Evolutionary conservation across 495 filamentous ascomycete genomes (phyloP).

Genomic region (Corynascus novoguineensis): DNA sequence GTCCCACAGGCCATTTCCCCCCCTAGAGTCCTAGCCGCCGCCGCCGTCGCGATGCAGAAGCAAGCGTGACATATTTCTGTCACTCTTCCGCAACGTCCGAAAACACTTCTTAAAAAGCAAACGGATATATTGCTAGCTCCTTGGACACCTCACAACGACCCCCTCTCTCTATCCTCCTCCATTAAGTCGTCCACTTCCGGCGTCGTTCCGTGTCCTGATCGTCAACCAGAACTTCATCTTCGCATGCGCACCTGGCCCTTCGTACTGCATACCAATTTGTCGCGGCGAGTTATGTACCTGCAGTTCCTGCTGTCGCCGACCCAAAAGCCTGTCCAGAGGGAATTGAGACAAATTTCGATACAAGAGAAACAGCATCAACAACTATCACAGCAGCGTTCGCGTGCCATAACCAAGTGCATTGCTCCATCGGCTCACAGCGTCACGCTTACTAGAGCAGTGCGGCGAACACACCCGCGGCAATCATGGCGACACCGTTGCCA

Average conservation of each 20-base stretch:
- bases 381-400: conserved; percentile 16
- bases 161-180: not conserved
- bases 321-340: conserved; percentile 27
- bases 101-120: conserved; percentile 14
- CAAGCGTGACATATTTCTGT: not conserved
- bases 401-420: not conserved
- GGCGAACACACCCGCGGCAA: conserved; percentile 34
- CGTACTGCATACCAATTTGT: conserved; percentile 6
- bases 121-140: conserved; percentile 19
- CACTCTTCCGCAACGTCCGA: not conserved
- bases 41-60: too few species aligned
- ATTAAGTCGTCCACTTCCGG: conserved; percentile 1
- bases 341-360: conserved; percentile 23
- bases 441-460: conserved; percentile 26
- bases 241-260: conserved; percentile 23
- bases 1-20: not conserved
- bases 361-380: conserved; percentile 30
- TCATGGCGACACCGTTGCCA: conserved; percentile 29
- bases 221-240: conserved; percentile 23
- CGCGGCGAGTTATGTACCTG: conserved; percentile 23
- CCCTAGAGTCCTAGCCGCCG: too few species aligned
- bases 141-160: not conserved
- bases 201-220: conserved; percentile 14
- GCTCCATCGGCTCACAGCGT: not conserved
- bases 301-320: conserved; percentile 18